Evolutionary conservation across 2,329 filamentous ascomycete genomes (phyloP).

Genomic region (Podosphaera fusca): DNA sequence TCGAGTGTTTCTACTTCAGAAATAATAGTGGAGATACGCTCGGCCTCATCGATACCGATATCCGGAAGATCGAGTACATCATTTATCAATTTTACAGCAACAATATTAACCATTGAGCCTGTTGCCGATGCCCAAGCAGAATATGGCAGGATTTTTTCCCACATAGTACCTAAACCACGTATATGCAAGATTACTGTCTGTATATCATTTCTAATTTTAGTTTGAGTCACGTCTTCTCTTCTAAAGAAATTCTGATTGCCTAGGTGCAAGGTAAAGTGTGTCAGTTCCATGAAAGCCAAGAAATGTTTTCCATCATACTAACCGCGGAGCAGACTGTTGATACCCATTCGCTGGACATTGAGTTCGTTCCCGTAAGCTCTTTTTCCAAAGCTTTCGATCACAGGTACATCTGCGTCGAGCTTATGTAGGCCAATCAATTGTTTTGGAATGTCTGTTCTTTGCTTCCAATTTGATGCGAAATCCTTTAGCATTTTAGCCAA

Average conservation of each 20-base stretch:
- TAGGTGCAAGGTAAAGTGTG: slow-evolving; percentile 4
- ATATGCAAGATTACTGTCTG: slow-evolving; percentile 30
- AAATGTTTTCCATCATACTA: slow-evolving; percentile 4
- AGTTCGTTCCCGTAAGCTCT: slow-evolving; percentile 39
- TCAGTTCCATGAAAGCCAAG: not conserved
- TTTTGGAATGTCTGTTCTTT: slow-evolving; percentile 26
- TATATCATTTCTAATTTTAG: slow-evolving; percentile 28
- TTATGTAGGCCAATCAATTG: slow-evolving; percentile 31
- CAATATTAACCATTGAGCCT: slow-evolving; percentile 33
- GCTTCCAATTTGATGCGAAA: slow-evolving; percentile 27
- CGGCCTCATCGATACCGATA: slow-evolving; percentile 41
- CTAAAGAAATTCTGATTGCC: slow-evolving; percentile 35
- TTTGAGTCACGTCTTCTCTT: slow-evolving; percentile 18
- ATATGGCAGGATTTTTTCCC: slow-evolving; percentile 33
- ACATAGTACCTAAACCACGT: slow-evolving; percentile 28
- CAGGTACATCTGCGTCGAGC: slow-evolving; percentile 35
- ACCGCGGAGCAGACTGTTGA: slow-evolving; percentile 37
- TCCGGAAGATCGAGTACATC: slow-evolving; percentile 39
- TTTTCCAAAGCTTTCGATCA: slow-evolving; percentile 34
- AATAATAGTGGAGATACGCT: slow-evolving; percentile 25
- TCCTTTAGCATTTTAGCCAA: slow-evolving; percentile 32
- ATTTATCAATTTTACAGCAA: slow-evolving; percentile 34
- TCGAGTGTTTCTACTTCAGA: slow-evolving; percentile 1
- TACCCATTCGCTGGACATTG: slow-evolving; percentile 32
- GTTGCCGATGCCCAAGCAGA: slow-evolving; percentile 41